Base-by-base conservation (phyloP, 805 yeast species). In the Isabelozyma pseudorhagii region DNA sequence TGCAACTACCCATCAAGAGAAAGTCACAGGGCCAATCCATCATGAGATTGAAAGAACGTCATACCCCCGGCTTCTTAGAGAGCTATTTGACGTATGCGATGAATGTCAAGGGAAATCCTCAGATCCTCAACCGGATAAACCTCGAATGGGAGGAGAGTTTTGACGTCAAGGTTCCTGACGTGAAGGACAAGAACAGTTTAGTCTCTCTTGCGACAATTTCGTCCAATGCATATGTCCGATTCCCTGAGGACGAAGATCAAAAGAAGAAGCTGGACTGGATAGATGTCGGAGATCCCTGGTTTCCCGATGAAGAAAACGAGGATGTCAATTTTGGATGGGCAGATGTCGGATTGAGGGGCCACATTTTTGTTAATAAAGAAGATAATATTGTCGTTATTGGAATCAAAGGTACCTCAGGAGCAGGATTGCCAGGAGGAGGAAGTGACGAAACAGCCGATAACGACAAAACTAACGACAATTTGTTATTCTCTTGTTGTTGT, bases 401-500 rank as follows among this genome's bases (percentile, higher is more conserved):
- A 0, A 75, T 90, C 50, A 94, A 94, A 65, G 99, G 99, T 1
- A 93, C 99, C 1, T 82, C 92, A 45, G 96, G 97, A 0, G 88
- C 91, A 0, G 80, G 81, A 5, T 63, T 78, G 4, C 78, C 80
- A 1, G 77, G 77, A 3, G 65, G 81, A 59, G 78, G 77, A 8
- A 57, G 63, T 21, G 75, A 73, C 1, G 97, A 87, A 46, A 93
- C 98, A 0, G 85, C 87, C 0, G 81, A 77, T 0, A 84, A 82
- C 51, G 99, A 94, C 64, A 90, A 89, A 65, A 67, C 78, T 28
- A 94, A 93, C 64, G 98, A 94, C 64, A 94, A 94, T 61, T 62
- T 93, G 50, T 69, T 94, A 36, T 94, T 94, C 64, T 88, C 96
- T 9, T 94, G 99, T 66, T 94, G 99, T 66, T 94, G 99, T 70